Base-by-base conservation (phyloP, 192 early-diverging fungal species). In the Fimicolochytrium jonesii region DNA sequence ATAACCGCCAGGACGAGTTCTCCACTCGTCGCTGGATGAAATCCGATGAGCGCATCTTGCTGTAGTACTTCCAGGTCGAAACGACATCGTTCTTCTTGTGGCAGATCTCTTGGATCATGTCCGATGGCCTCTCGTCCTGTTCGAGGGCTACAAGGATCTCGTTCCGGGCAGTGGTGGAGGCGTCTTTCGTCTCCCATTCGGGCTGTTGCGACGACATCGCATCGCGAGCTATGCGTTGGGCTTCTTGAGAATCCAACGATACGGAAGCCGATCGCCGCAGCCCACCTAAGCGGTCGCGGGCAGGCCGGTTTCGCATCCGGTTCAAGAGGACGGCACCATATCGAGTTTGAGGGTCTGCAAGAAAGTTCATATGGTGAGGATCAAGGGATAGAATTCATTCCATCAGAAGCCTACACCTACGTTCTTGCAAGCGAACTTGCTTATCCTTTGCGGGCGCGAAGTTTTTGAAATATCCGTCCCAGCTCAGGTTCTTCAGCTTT, bases 391-490 rank as follows among this genome's bases (percentile, higher is more conserved):
- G 47, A 46, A n/a, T n/a, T n/a, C n/a, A 39, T 39, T 39, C 7
- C 37, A 39, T 39, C 37, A 17, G 17, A 39, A 39, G 7, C 9
- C 37, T 7, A 37, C 5, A 46, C 46, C 23, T 48, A 48, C 46
- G 64, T 64, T 75, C 64, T 47, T 72, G 63, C 30, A 75, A 33
- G 6, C 69, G 45, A 7, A 63, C 52, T 63, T 67, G 64, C 60
- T 75, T 75, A 17, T 75, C 73, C 30, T 68, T 53, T 6, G 68
- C 64, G 6, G 73, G 73, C 35, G 63, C 64, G 43, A 57, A 75
- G 53, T 75, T 75, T 59, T 82, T 82, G 56, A 74, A 79, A 56
- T 82, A 82, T 7, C 80, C 80, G 59, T 82, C 80, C 80, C 80
- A 82, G 32, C 69, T 75, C 50, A 82, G 50, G 58, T 82, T 82